Base-by-base conservation (phyloP, 2,329 filamentous ascomycete species). In the Alternaria arbusti region DNA sequence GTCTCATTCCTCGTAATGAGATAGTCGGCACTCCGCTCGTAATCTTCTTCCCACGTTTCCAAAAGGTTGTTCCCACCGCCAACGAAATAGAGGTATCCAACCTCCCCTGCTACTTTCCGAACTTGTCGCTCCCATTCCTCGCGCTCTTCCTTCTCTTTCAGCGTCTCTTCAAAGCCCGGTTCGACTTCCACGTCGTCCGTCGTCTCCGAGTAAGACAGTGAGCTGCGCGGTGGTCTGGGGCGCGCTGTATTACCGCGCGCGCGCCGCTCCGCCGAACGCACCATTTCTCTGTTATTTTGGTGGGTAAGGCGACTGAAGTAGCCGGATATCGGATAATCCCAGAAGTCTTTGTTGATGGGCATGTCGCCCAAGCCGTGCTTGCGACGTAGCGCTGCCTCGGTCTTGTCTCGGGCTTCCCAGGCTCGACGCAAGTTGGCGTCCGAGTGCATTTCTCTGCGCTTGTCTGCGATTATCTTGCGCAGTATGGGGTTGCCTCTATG, bases 1-100 rank as follows among this genome's bases (percentile, higher is more conserved):
- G 23, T 5, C 1, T 11, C 15, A 9, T 61, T 65, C 23, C 68
- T 68, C 20, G 59, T 62, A 4, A 75, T 50, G 25, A 76, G 26
- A 20, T 56, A 32, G 12, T 62, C 59, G 30, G 74, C 62, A 36
- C 74, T 72, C 22, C 44, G 54, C 30, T 71, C 46, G 23, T 65
- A 63, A 11, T 72, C 70, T 3, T 66, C 66, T 12, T 47, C 63
- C 72, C 69, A 71, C 5, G 56, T 44, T 15, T 66, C 61, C 32
- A 67, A 8, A 8, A 64, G 50, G 15, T 66, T 63, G 6, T 60
- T 20, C 1, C 47, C 47, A 12, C 40, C 47, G 5, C 70, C 74
- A 3, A 75, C 66, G 25, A 74, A 73, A 51, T 75, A 76, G 15
- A 78, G 60, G 46, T 72, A 77, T 10, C 75, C 72, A 13, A 76